Base-by-base conservation (phyloP, 768 basidiomycete species). In the Fibroporia radiculosa region DNA sequence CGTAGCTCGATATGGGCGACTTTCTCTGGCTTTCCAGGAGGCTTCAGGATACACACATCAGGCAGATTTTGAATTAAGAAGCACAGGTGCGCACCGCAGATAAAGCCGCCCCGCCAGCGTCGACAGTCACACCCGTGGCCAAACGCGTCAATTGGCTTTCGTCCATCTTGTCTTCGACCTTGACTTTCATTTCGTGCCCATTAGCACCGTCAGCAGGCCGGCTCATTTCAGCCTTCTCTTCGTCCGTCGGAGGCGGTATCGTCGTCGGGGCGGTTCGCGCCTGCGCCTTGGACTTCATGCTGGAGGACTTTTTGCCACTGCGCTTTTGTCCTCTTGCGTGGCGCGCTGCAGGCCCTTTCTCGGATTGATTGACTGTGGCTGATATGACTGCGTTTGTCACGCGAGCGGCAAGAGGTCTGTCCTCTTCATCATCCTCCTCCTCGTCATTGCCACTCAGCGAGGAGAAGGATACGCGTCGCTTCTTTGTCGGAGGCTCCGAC, bases 111-210 rank as follows among this genome's bases (percentile, higher is more conserved):
- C 19, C 11, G 13, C 29, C 24, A 18, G 80, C 72, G 58, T 92
- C 88, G 3, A 90, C 73, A 2, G 88, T 82, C 5, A 88, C 81
- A 23, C 88, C 89, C 13, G 84, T 86, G 13, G 82, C 83, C 42
- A 93, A 70, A 31, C 88, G 75, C 37, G 75, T 78, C 14, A 91
- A 63, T 58, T 90, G 85, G 24, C 74, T 71, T 55, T 85, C 85
- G 39, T 88, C 83, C 73, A 90, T 76, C 59, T 78, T 81, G 38
- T 85, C 88, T 60, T 91, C 88, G 2, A 82, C 60, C 57, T 86
- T 88, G 49, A 85, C 67, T 51, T 71, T 73, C 5, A 72, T 46
- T 18, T 73, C 75, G 33, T 67, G 66, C 19, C 71, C 67, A 40
- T 71, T 72, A 3, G 63, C 54, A 18, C 74, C 75, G 44, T 77